Evolutionary conservation across 202 grass and related monocot genomes (phyloP).

Genomic region (Digitaria exilis): DNA sequence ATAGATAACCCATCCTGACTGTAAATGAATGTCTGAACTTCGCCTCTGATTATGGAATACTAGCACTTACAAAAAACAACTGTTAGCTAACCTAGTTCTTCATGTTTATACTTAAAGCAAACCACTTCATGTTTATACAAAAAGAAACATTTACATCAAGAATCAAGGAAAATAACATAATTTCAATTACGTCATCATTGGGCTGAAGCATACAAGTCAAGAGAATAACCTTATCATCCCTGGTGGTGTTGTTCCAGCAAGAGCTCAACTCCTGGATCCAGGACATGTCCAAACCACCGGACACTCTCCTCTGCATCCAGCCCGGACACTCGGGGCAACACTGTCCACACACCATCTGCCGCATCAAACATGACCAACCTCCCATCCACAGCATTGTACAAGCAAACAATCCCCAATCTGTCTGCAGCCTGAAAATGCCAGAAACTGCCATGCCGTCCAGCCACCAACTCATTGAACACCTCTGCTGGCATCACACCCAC

Average conservation of each 20-base stretch:
- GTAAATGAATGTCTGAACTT: background rate
- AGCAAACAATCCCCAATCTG: constrained; percentile 55
- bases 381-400: constrained; percentile 45
- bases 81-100: constrained; percentile 10
- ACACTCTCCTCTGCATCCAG: constrained; percentile 15
- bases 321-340: constrained; percentile 18
- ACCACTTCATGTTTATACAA: background rate
- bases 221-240: constrained; percentile 24
- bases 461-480: constrained; percentile 45
- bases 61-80: background rate
- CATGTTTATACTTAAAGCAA: constrained; percentile 1
- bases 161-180: background rate
- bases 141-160: background rate
- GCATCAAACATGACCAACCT: constrained; percentile 61
- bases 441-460: constrained; percentile 27
- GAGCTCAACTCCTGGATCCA: constrained; percentile 39
- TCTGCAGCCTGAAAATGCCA: constrained; percentile 50
- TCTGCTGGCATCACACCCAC: constrained; percentile 36
- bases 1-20: background rate
- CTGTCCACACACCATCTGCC: constrained; percentile 22
- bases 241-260: background rate
- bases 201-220: background rate
- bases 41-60: background rate
- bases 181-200: background rate
- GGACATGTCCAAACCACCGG: constrained; percentile 63